Percentiles rank a stretch among this genome's conserved stretches.
Evolutionary conservation across 1,284 basidiomycete species (phyloP).

Genomic region (Cronartium quercuum): DNA sequence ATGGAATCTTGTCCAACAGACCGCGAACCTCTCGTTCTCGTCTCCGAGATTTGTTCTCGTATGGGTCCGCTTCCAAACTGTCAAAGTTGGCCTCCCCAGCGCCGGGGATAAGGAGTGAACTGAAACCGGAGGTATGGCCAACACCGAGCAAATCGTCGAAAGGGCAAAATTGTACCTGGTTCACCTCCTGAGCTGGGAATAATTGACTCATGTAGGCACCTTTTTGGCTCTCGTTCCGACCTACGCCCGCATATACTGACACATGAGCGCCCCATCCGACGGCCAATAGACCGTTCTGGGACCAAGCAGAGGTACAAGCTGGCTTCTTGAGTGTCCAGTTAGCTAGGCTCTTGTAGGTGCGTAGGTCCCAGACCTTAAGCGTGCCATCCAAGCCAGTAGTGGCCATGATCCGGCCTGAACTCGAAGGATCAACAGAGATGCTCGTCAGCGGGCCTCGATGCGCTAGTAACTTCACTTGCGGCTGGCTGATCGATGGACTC

Average conservation of each 20-base stretch:
- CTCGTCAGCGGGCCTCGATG: slow-evolving; percentile 81
- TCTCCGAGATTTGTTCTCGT: slow-evolving; percentile 72
- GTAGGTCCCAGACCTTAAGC: slow-evolving; percentile 90
- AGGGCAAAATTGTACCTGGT: slow-evolving; percentile 64
- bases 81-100: slow-evolving; percentile 93
- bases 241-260: slow-evolving; percentile 57
- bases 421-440: slow-evolving; percentile 68
- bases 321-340: slow-evolving; percentile 43
- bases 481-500: slow-evolving; percentile 87
- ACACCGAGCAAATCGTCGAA: slow-evolving; percentile 88
- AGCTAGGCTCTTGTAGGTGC: slow-evolving; percentile 73
- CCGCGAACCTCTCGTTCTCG: slow-evolving; percentile 85
- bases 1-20: slow-evolving; percentile 90
- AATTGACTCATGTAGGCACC: slow-evolving; percentile 78
- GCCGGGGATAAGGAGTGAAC: slow-evolving; percentile 81
- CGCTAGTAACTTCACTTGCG: slow-evolving; percentile 83
- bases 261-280: slow-evolving; percentile 73
- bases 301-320: slow-evolving; percentile 51
- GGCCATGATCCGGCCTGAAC: slow-evolving; percentile 78
- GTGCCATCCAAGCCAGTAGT: slow-evolving; percentile 80
- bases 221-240: slow-evolving; percentile 45
- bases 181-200: slow-evolving; percentile 63
- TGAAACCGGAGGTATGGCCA: slow-evolving; percentile 64
- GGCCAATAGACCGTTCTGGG: slow-evolving; percentile 71
- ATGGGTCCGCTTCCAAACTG: slow-evolving; percentile 86